Conservation (phyloP, 228 moss, liverwort and hornwort species). For the Sphagnum fallax region DNA sequence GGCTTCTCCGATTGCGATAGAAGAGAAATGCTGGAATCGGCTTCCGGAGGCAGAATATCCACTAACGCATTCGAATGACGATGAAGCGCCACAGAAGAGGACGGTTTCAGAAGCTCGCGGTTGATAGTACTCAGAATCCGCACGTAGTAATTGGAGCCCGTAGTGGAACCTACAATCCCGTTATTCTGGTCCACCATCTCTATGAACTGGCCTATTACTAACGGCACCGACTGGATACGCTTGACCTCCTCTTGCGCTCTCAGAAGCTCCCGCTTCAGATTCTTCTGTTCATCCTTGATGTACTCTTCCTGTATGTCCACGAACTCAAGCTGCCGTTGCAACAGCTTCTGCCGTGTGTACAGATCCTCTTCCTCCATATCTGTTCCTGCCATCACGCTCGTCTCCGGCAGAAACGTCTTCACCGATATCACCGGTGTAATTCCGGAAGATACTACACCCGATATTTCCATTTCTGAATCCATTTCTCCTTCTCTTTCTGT, state of each 20-base stretch:
- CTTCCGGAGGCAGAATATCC: constrained; percentile 87
- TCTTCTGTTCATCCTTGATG: constrained; percentile 96
- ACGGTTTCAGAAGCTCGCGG: constrained; percentile 87
- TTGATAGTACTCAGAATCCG: constrained; percentile 91
- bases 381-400: no score
- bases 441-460: no score
- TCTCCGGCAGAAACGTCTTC: no score
- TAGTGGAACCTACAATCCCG: constrained; percentile 89
- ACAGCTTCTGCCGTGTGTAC: constrained; percentile 70
- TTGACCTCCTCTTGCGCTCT: constrained; percentile 97
- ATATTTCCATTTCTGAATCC: no score
- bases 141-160: constrained; percentile 88
- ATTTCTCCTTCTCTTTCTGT: no score
- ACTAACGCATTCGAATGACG: constrained; percentile 89
- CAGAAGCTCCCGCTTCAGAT: constrained; percentile 83
- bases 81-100: constrained; percentile 83
- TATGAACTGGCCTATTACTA: constrained; percentile 92
- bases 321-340: constrained; percentile 92
- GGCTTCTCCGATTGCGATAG: constrained; percentile 93
- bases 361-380: constrained; percentile 13
- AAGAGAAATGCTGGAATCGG: constrained; percentile 89
- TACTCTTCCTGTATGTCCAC: constrained; percentile 96
- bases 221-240: constrained; percentile 90
- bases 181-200: constrained; percentile 98
- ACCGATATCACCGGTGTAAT: no score